phyloP scores from a whole-genome alignment of 1,284 basidiomycete species.

The Cryptococcus jaspeensis region DNA sequence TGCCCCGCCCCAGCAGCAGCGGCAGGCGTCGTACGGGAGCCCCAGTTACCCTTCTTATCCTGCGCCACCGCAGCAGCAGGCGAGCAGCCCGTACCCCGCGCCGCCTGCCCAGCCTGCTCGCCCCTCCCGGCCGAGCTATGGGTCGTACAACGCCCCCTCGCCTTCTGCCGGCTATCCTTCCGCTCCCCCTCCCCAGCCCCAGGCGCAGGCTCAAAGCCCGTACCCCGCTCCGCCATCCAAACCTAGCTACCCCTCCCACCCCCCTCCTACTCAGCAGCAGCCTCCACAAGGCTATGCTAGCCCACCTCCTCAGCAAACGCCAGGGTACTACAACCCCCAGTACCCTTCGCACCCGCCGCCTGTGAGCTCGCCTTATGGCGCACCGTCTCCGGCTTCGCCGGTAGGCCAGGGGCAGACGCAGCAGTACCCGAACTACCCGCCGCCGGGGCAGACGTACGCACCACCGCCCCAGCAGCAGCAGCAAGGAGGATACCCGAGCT shows the following conservation, averaged over 20 bases:
- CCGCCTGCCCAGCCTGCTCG: constrained; percentile 50
- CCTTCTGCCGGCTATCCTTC: constrained; percentile 44
- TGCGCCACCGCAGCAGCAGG: constrained; percentile 31
- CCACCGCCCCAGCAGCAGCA: constrained; percentile 7
- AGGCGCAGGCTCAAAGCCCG: constrained; percentile 2
- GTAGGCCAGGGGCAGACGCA: neutral
- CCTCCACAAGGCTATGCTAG: neutral
- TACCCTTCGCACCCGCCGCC: neutral
- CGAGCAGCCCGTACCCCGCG: constrained; percentile 28
- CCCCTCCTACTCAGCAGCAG: neutral
- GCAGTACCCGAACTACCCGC: constrained; percentile 2
- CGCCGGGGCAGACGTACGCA: neutral
- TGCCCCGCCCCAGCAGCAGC: constrained; percentile 13
- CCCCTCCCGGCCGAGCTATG: constrained; percentile 9
- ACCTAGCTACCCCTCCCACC: neutral
- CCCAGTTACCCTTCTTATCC: constrained; percentile 8
- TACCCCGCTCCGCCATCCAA: constrained; percentile 10
- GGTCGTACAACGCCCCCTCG: constrained; percentile 29
- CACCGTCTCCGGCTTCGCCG: too few relatives aligned
- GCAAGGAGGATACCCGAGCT: constrained; percentile 3
- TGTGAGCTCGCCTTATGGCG: too few relatives aligned
- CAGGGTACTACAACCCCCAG: too few relatives aligned
- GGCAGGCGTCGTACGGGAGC: constrained; percentile 12
- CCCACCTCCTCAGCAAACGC: neutral
- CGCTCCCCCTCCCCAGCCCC: constrained; percentile 14